These are phyloP conservation scores for Stephanodiscus triporus DNA, from an alignment of 108 stramenopile species.

Conservation along the genomic window DNA sequence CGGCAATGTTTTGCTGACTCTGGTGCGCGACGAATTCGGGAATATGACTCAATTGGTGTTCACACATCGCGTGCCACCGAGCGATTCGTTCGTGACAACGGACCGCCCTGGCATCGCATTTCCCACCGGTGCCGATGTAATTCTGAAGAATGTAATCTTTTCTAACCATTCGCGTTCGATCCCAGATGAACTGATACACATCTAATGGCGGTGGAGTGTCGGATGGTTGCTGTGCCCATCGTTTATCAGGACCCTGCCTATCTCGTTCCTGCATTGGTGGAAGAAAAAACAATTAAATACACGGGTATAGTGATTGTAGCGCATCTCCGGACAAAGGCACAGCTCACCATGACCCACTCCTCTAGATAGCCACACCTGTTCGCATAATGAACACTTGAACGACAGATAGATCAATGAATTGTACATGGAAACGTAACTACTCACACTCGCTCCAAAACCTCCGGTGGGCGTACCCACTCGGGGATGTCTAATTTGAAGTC, in stretches of 20 bases:
- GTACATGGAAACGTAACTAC: too few species aligned
- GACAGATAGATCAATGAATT: too few species aligned
- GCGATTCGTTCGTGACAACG: slow-evolving; percentile 91
- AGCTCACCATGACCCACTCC: slow-evolving; percentile 90
- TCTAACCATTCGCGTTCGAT: slow-evolving; percentile 85
- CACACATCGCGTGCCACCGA: slow-evolving; percentile 89
- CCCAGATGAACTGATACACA: slow-evolving; percentile 92
- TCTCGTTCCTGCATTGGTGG: slow-evolving; percentile 64
- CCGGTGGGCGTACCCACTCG: slow-evolving; percentile 84
- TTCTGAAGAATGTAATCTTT: slow-evolving; percentile 92
- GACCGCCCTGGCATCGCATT: slow-evolving; percentile 79
- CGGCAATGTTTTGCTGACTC: slow-evolving; percentile 89
- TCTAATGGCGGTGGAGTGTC: slow-evolving; percentile 73
- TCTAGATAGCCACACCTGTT: slow-evolving; percentile 67
- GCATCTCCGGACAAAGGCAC: background rate
- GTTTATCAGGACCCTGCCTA: slow-evolving; percentile 85
- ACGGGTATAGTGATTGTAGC: background rate
- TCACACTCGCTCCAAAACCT: slow-evolving; percentile 70
- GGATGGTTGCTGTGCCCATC: slow-evolving; percentile 57
- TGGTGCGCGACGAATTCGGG: slow-evolving; percentile 82
- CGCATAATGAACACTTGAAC: too few species aligned
- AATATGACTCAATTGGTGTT: slow-evolving; percentile 88
- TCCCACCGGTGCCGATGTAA: slow-evolving; percentile 87
- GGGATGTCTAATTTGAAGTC: slow-evolving; percentile 89
- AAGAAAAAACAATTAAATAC: background rate